Percentiles rank a stretch among this genome's conserved stretches.
These are phyloP conservation scores for Pseudocercospora cruenta DNA, from an alignment of 2,329 filamentous ascomycete species.

Conservation along the genomic window DNA sequence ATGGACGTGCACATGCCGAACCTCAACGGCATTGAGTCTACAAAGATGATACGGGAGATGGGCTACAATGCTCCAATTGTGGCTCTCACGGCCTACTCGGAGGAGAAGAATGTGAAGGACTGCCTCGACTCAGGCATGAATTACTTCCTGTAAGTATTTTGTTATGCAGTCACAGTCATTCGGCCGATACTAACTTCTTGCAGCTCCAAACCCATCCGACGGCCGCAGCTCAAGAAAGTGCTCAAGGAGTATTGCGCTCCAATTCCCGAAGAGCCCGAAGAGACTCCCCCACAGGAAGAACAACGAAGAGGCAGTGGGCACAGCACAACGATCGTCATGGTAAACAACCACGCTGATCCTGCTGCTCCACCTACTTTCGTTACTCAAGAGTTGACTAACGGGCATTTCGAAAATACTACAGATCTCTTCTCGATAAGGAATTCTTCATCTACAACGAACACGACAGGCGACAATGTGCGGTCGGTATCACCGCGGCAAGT, in stretches of 20 bases:
- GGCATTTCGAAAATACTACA: neutral
- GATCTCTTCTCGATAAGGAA: constrained; percentile 4
- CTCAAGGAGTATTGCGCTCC: constrained; percentile 70
- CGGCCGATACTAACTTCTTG: neutral
- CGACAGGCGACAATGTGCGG: constrained; percentile 8
- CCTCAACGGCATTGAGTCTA: constrained; percentile 84
- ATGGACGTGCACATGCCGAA: constrained; percentile 59
- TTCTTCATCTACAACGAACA: constrained; percentile 1
- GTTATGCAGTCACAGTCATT: neutral
- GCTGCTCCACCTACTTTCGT: neutral
- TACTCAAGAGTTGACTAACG: neutral
- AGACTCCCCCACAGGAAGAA: constrained; percentile 9
- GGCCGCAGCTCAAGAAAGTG: constrained; percentile 83
- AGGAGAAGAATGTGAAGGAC: constrained; percentile 72
- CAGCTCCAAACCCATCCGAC: constrained; percentile 66
- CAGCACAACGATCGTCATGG: constrained; percentile 25
- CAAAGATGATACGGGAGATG: constrained; percentile 80
- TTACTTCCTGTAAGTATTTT: constrained; percentile 67
- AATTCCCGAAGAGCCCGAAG: constrained; percentile 28
- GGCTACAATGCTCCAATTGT: constrained; percentile 89
- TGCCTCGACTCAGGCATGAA: constrained; percentile 88
- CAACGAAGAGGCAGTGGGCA: constrained; percentile 12
- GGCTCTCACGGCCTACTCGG: constrained; percentile 87
- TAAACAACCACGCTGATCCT: constrained; percentile 6
- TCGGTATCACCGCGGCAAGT: constrained; percentile 6